phyloP scores from a whole-genome alignment of 768 basidiomycete species.

The Calocybe gangraenosa region DNA sequence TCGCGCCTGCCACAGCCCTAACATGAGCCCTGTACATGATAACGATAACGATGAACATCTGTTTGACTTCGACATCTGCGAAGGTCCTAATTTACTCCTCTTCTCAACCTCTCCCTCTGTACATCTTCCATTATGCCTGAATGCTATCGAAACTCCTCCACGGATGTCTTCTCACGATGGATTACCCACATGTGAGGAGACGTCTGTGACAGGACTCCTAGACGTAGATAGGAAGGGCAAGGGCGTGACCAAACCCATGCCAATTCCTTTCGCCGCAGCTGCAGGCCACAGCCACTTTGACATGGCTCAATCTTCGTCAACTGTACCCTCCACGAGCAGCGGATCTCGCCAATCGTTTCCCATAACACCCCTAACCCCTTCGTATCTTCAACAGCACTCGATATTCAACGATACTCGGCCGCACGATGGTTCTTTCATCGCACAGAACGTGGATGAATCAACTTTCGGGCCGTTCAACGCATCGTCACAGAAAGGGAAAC shows the following conservation, averaged over 20 bases:
- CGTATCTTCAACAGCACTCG: conserved; percentile 15
- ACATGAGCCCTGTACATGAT: conserved; percentile 35
- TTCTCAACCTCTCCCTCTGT: conserved; percentile 4
- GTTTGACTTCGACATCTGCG: conserved; percentile 49
- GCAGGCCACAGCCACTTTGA: conserved; percentile 39
- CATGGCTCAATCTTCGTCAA: conserved; percentile 19
- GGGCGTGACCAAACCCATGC: conserved; percentile 47
- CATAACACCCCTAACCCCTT: conserved; percentile 24
- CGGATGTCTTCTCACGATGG: conserved; percentile 27
- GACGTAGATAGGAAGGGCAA: conserved; percentile 47
- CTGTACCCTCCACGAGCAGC: conserved; percentile 19
- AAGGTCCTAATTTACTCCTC: conserved; percentile 19
- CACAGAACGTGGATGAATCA: conserved; percentile 2
- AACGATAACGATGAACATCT: conserved; percentile 53
- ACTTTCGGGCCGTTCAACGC: conserved; percentile 11
- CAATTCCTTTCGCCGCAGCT: conserved; percentile 34
- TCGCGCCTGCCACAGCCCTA: conserved; percentile 10
- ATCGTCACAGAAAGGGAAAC: conserved; percentile 47
- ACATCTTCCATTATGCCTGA: conserved; percentile 7
- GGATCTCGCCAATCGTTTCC: conserved; percentile 19
- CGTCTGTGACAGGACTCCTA: conserved; percentile 8
- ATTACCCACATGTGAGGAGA: conserved; percentile 25
- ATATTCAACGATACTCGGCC: conserved; percentile 8
- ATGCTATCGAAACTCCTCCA: conserved; percentile 7
- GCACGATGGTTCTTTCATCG: conserved; percentile 14